These are phyloP conservation scores for Carex littledalei DNA, from an alignment of 176 grass and related monocot genomes.

Conservation along the genomic window DNA sequence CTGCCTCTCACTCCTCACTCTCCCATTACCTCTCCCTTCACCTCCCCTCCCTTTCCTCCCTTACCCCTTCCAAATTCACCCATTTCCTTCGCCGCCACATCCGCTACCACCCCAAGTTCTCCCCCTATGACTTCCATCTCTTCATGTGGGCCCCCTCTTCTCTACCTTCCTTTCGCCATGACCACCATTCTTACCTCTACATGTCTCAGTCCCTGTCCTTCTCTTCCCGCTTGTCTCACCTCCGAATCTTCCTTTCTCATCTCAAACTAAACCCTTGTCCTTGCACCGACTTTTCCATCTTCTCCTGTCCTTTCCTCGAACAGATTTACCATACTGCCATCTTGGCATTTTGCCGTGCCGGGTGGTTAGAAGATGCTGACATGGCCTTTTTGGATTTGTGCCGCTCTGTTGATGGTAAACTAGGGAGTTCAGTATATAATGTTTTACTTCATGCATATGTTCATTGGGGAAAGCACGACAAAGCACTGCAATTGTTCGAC, in stretches of 20 bases:
- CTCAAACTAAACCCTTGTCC: slow-evolving; percentile 51
- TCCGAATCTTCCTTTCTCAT: slow-evolving; percentile 41
- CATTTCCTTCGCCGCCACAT: slow-evolving; percentile 39
- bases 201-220: slow-evolving; percentile 38
- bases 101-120: slow-evolving; percentile 50
- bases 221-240: slow-evolving; percentile 44
- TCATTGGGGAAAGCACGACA: slow-evolving; percentile 32
- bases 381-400: slow-evolving; percentile 36
- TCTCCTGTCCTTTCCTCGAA: slow-evolving; percentile 60
- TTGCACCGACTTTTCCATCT: slow-evolving; percentile 63
- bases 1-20: slow-evolving; percentile 49
- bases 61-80: slow-evolving; percentile 29
- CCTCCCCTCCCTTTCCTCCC: slow-evolving; percentile 29
- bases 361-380: slow-evolving; percentile 37
- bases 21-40: slow-evolving; percentile 41
- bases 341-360: slow-evolving; percentile 52
- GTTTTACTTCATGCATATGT: slow-evolving; percentile 47
- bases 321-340: slow-evolving; percentile 54
- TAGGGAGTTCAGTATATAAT: slow-evolving; percentile 55
- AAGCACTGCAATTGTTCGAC: slow-evolving; percentile 42
- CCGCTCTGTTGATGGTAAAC: slow-evolving; percentile 44
- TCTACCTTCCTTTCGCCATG: slow-evolving; percentile 53
- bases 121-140: slow-evolving; percentile 60
- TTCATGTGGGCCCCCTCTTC: slow-evolving; percentile 40
- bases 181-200: slow-evolving; percentile 50